Percentiles rank a stretch among this genome's conserved stretches.
These are phyloP conservation scores for Rhynchosporium graminicola DNA, from an alignment of 2,329 filamentous ascomycete genomes.

Conservation along the genomic window DNA sequence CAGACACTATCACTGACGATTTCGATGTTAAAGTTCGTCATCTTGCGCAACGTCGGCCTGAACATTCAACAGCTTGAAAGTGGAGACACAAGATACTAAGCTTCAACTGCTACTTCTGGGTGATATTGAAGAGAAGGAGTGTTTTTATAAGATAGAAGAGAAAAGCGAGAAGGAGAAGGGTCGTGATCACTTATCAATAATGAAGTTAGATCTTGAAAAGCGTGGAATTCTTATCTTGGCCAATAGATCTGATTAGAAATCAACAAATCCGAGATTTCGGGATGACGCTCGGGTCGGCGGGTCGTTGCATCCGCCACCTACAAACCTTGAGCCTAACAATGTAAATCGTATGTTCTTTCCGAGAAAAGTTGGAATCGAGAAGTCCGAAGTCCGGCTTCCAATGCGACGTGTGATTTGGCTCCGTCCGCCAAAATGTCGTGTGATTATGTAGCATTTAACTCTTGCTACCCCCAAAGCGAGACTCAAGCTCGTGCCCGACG, in stretches of 20 bases:
- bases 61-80: conserved; percentile 14
- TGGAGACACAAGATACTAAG: background rate
- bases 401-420: too few relatives aligned
- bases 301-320: background rate
- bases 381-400: too few relatives aligned
- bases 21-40: conserved; percentile 76
- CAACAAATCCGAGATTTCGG: conserved; percentile 9
- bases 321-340: too few relatives aligned
- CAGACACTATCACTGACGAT: conserved; percentile 83
- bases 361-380: too few relatives aligned
- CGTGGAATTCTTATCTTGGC: background rate
- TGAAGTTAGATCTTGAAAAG: background rate
- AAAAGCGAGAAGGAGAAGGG: background rate
- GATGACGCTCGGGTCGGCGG: conserved; percentile 6
- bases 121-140: conserved; percentile 1
- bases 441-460: too few relatives aligned
- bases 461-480: too few relatives aligned
- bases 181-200: conserved; percentile 29
- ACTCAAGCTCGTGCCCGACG: too few relatives aligned
- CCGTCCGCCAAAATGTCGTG: too few relatives aligned
- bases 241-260: conserved; percentile 29
- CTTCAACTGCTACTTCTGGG: background rate
- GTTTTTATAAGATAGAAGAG: background rate
- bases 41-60: conserved; percentile 43
- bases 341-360: too few relatives aligned